These are phyloP conservation scores for Rhodotorula sp. DNA, from an alignment of 1,284 basidiomycete species.

Conservation along the genomic window DNA sequence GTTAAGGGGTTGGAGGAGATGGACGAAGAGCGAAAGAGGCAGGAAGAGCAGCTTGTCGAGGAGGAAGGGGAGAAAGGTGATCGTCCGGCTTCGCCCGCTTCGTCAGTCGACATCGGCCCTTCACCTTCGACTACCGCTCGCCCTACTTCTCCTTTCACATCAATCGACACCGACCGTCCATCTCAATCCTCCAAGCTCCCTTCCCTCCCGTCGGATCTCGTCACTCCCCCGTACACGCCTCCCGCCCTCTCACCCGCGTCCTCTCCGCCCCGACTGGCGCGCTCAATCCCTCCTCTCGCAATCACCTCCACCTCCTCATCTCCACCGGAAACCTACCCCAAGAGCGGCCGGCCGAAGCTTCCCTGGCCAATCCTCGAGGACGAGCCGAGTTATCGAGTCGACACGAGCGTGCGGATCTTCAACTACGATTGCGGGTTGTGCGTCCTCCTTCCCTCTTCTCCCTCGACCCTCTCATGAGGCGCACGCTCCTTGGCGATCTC, in stretches of 20 bases:
- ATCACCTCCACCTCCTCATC: background rate
- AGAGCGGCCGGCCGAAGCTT: background rate
- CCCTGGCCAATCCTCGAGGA: constrained; percentile 33
- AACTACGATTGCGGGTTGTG: constrained; percentile 46
- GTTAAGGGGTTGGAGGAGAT: background rate
- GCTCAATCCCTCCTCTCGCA: background rate
- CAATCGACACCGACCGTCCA: background rate
- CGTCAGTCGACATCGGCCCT: background rate
- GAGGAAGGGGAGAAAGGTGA: background rate
- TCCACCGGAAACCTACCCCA: background rate
- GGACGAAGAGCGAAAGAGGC: background rate
- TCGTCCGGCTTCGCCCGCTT: background rate
- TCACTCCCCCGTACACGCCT: constrained; percentile 19
- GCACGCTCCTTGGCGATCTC: no score
- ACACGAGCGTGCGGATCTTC: constrained; percentile 39
- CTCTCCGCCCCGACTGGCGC: background rate
- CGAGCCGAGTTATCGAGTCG: constrained; percentile 33
- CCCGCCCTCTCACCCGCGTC: background rate
- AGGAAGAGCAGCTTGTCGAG: no score
- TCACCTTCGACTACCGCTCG: background rate
- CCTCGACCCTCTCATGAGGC: no score
- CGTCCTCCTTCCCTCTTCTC: background rate
- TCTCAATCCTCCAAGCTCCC: background rate
- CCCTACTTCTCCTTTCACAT: background rate
- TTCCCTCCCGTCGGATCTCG: background rate